Conservation (phyloP, 331 rosid genomes). For the Malus hybrid region DNA sequence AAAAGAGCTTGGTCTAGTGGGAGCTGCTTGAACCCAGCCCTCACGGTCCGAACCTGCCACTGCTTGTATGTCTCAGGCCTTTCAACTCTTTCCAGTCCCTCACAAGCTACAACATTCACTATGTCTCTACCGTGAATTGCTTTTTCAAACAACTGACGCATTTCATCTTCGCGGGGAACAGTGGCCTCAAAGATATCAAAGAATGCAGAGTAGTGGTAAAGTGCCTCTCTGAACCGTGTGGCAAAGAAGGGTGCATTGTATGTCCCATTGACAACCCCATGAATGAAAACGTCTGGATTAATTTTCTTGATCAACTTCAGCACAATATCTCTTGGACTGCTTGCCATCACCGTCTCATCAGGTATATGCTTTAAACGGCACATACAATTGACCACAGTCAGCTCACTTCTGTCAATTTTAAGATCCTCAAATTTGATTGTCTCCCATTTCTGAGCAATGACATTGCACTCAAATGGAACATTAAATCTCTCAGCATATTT, state of each 20-base stretch:
- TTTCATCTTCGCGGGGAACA: slow-evolving; percentile 21
- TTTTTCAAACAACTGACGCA: slow-evolving; percentile 39
- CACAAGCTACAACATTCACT: slow-evolving; percentile 49
- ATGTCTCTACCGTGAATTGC: slow-evolving; percentile 32
- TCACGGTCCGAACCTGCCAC: slow-evolving; percentile 38
- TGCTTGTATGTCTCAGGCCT: slow-evolving; percentile 51
- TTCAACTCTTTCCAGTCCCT: slow-evolving; percentile 49
- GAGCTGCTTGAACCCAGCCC: slow-evolving; percentile 38
- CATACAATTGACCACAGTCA: slow-evolving; percentile 23
- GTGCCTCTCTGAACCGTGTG: slow-evolving; percentile 29
- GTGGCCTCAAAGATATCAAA: slow-evolving; percentile 40
- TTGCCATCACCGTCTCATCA: slow-evolving; percentile 17
- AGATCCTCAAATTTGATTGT: slow-evolving; percentile 21
- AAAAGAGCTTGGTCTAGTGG: slow-evolving; percentile 30
- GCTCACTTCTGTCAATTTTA: slow-evolving; percentile 13
- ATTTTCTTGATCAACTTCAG: slow-evolving; percentile 18
- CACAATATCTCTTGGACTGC: slow-evolving; percentile 22
- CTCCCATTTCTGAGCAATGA: slow-evolving; percentile 30
- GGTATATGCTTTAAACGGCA: slow-evolving; percentile 10
- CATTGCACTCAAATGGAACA: slow-evolving; percentile 20
- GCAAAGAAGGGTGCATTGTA: slow-evolving; percentile 19
- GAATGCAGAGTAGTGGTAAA: slow-evolving; percentile 33
- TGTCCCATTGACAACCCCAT: slow-evolving; percentile 21
- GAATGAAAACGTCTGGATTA: slow-evolving; percentile 25
- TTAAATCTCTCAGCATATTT: slow-evolving; percentile 40